phyloP scores from a whole-genome alignment of 2,329 filamentous ascomycete species.

The Periconia sp. region DNA sequence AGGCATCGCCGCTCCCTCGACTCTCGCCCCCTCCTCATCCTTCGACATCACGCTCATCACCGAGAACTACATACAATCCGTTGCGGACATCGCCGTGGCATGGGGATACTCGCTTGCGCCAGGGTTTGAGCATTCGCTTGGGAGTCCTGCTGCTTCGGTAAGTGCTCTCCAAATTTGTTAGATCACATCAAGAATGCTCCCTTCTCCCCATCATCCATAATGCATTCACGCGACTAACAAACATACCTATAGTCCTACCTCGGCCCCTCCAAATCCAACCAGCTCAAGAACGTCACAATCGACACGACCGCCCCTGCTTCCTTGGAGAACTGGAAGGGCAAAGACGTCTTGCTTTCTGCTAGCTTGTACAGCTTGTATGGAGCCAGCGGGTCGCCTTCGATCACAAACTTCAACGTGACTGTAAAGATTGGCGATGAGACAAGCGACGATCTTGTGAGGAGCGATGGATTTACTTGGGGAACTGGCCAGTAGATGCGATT shows the following conservation, averaged over 20 bases:
- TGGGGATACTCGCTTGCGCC: constrained; percentile 45
- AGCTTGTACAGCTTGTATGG: constrained; percentile 38
- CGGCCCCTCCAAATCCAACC: constrained; percentile 40
- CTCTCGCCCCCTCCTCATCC: constrained; percentile 46
- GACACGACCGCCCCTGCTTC: constrained; percentile 18
- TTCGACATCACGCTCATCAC: constrained; percentile 50
- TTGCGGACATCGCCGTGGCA: constrained; percentile 53
- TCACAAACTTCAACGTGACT: constrained; percentile 28
- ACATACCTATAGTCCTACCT: no score
- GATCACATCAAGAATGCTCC: no score
- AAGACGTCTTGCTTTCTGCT: constrained; percentile 25
- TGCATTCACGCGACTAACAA: no score
- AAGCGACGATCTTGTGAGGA: constrained; percentile 17
- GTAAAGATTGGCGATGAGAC: constrained; percentile 22
- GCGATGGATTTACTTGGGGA: constrained; percentile 13
- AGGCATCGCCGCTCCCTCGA: constrained; percentile 52
- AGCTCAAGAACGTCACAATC: constrained; percentile 29
- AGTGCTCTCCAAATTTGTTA: no score
- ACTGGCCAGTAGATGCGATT: background rate
- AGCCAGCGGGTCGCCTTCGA: constrained; percentile 10
- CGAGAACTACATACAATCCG: constrained; percentile 53
- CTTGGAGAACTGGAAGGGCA: constrained; percentile 14
- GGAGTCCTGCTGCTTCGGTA: constrained; percentile 33
- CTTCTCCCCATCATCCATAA: no score
- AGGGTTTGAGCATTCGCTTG: constrained; percentile 37